These are phyloP conservation scores for Radiomyces spectabilis DNA, from an alignment of 192 early-diverging fungal genomes.

Conservation along the genomic window DNA sequence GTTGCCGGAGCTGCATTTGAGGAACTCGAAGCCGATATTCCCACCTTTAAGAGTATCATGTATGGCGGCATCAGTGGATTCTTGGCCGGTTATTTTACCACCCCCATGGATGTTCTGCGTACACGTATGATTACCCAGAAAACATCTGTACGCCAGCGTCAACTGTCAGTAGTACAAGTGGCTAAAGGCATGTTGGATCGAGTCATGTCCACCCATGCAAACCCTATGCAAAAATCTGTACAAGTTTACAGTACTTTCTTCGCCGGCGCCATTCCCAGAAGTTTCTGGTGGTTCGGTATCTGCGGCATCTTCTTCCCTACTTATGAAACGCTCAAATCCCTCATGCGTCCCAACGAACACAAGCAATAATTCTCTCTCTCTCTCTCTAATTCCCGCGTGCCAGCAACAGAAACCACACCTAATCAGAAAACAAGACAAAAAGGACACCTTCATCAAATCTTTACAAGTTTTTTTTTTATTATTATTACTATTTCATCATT, in stretches of 20 bases:
- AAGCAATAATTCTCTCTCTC: background rate
- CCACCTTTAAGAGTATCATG: constrained; percentile 55
- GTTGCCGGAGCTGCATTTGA: constrained; percentile 42
- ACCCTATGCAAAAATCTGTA: background rate
- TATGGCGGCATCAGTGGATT: constrained; percentile 70
- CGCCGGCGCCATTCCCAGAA: constrained; percentile 50
- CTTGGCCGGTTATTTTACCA: constrained; percentile 67
- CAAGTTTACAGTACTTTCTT: constrained; percentile 50
- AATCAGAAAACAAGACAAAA: too few species aligned
- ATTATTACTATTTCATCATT: background rate
- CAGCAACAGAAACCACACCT: too few species aligned
- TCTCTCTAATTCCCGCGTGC: too few species aligned
- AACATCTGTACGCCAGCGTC: background rate
- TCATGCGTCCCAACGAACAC: constrained; percentile 6
- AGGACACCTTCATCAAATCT: too few species aligned
- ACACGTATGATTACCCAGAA: constrained; percentile 61
- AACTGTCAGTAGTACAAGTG: constrained; percentile 11
- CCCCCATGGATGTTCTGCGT: constrained; percentile 67
- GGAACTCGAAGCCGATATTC: constrained; percentile 51
- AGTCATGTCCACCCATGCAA: constrained; percentile 2
- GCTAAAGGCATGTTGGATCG: constrained; percentile 31
- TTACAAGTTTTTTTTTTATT: background rate
- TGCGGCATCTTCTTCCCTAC: constrained; percentile 74
- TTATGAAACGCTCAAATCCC: constrained; percentile 53
- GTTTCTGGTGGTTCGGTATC: constrained; percentile 71